phyloP scores from a whole-genome alignment of 371 early-diverging fungal genomes.

The Parasitella parasitica region DNA sequence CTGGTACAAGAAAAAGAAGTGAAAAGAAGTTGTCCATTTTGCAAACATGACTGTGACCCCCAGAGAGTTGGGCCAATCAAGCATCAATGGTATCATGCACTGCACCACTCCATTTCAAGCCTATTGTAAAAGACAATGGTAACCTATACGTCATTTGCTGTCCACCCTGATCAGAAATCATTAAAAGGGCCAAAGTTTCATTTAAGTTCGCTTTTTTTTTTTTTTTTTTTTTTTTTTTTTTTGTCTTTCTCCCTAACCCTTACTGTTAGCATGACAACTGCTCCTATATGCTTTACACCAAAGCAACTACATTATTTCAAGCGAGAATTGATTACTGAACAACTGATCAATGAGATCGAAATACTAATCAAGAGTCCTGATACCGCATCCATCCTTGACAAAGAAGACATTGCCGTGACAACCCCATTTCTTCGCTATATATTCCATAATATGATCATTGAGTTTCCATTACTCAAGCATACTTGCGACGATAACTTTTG shows the following conservation, averaged over 20 bases:
- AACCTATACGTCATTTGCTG: not conserved
- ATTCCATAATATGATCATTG: conserved; percentile 34
- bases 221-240: too few species aligned
- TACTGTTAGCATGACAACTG: not conserved
- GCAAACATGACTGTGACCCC: not conserved
- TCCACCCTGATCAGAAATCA: not conserved
- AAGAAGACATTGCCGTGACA: not conserved
- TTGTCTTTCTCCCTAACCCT: too few species aligned
- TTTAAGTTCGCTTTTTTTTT: not conserved
- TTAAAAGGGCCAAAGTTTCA: not conserved
- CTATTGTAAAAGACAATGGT: not conserved
- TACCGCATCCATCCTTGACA: not conserved
- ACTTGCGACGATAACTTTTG: conserved; percentile 35
- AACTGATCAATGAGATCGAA: conserved; percentile 14
- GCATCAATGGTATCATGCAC: not conserved
- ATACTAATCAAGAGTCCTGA: conserved; percentile 4
- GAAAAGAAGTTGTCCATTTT: too few species aligned
- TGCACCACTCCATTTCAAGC: not conserved
- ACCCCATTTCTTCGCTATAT: conserved; percentile 37
- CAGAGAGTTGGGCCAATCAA: not conserved
- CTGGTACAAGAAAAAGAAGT: too few species aligned
- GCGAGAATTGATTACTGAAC: conserved; percentile 20
- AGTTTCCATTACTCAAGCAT: conserved; percentile 44
- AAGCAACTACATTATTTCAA: conserved; percentile 31
- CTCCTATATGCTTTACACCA: conserved; percentile 20